phyloP scores from a whole-genome alignment of 2,329 filamentous ascomycete species.

The Xylariaceae sp. region DNA sequence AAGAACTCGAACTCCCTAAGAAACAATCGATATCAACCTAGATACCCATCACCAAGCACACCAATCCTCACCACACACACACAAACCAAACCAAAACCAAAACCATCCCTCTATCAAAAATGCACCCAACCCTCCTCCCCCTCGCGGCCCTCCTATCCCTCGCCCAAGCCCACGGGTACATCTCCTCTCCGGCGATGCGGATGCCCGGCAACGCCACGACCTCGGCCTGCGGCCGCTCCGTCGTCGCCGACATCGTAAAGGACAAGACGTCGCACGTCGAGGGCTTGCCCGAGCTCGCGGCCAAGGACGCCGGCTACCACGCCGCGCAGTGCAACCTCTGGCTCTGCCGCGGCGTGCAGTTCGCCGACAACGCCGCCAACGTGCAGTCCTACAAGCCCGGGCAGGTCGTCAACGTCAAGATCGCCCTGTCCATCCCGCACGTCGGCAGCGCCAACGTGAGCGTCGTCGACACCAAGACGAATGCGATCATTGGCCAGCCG shows the following conservation, averaged over 20 bases:
- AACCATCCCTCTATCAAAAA: slow-evolving; percentile 18
- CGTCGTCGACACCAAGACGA: slow-evolving; percentile 53
- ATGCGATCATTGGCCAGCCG: slow-evolving; percentile 46
- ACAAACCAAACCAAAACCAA: not conserved
- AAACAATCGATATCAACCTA: not conserved
- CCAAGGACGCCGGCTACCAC: slow-evolving; percentile 35
- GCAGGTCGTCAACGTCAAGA: slow-evolving; percentile 50
- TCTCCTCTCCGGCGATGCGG: slow-evolving; percentile 35
- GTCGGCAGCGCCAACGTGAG: slow-evolving; percentile 56
- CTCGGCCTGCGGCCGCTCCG: slow-evolving; percentile 36
- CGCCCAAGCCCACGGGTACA: slow-evolving; percentile 38
- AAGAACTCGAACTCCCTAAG: too few relatives aligned
- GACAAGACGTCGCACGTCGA: slow-evolving; percentile 43
- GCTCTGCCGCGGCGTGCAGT: slow-evolving; percentile 50
- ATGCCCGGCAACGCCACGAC: slow-evolving; percentile 34
- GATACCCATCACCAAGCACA: not conserved
- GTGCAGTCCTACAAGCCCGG: slow-evolving; percentile 50
- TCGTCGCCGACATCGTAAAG: slow-evolving; percentile 35
- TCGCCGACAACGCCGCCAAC: slow-evolving; percentile 47
- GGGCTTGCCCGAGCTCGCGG: slow-evolving; percentile 41
- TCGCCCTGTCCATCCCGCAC: slow-evolving; percentile 55
- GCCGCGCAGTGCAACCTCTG: slow-evolving; percentile 43
- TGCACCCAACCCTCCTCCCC: slow-evolving; percentile 31
- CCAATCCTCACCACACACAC: too few relatives aligned
- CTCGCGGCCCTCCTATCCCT: slow-evolving; percentile 34